phyloP scores from a whole-genome alignment of 306 rosid genomes.

The Lagenaria siceraria region DNA sequence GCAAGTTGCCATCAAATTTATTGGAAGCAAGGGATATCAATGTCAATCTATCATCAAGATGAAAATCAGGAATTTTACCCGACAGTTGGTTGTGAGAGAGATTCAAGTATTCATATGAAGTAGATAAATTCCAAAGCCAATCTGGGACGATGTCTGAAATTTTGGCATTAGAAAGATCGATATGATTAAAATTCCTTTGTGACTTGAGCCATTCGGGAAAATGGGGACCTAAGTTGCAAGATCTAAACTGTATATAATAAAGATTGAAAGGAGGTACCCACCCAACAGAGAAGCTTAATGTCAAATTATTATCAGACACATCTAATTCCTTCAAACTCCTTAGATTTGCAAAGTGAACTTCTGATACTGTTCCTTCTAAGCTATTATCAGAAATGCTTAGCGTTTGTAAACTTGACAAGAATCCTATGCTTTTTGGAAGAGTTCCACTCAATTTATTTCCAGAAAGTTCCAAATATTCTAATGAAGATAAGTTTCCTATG shows the following conservation, averaged over 20 bases:
- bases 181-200: fast-evolving
- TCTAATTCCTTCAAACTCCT: background rate
- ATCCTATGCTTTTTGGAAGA: slow-evolving; percentile 1
- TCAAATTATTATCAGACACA: background rate
- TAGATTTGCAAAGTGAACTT: background rate
- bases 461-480: background rate
- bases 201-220: slow-evolving; percentile 16
- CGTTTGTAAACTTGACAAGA: background rate
- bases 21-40: background rate
- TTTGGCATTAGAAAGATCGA: background rate
- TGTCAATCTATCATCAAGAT: background rate
- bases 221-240: slow-evolving; percentile 2
- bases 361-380: background rate
- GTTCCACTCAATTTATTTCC: background rate
- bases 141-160: background rate
- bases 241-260: fast-evolving
- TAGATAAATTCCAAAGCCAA: slow-evolving; percentile 2
- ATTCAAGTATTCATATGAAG: background rate
- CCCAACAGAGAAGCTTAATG: background rate
- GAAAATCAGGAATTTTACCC: slow-evolving; percentile 2
- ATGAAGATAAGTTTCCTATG: background rate
- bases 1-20: background rate
- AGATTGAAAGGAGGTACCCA: slow-evolving; percentile 8
- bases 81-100: slow-evolving; percentile 6
- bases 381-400: background rate